phyloP scores from a whole-genome alignment of 768 basidiomycete genomes.

The Kwoniella pini region DNA sequence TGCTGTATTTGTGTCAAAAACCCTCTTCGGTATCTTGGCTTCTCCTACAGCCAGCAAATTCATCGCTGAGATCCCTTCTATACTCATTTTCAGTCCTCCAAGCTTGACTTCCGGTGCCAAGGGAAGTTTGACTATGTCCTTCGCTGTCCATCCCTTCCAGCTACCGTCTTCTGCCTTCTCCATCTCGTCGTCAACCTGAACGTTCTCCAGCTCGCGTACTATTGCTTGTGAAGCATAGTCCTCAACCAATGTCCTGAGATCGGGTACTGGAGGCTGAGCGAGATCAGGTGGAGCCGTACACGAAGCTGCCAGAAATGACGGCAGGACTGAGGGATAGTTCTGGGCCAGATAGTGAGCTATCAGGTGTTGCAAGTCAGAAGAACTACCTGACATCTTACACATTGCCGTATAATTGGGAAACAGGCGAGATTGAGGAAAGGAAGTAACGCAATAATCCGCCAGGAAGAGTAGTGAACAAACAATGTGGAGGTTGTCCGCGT shows the following conservation, averaged over 20 bases:
- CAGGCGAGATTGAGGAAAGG: not conserved
- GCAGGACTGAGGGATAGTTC: constrained; percentile 40
- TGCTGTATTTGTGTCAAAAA: constrained; percentile 43
- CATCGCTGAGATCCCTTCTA: constrained; percentile 43
- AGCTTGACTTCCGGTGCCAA: constrained; percentile 34
- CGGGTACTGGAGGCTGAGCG: constrained; percentile 34
- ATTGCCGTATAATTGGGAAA: not conserved
- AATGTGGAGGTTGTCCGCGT: not conserved
- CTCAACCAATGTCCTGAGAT: constrained; percentile 43
- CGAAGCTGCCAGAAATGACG: constrained; percentile 36
- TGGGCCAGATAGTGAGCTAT: constrained; percentile 45
- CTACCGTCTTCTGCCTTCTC: constrained; percentile 25
- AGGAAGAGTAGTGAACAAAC: not conserved
- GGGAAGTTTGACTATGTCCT: constrained; percentile 30
- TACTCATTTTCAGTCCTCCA: constrained; percentile 35
- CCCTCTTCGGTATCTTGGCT: constrained; percentile 31
- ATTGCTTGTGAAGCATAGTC: constrained; percentile 31
- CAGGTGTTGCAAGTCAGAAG: constrained; percentile 14
- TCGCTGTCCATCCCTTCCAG: constrained; percentile 24
- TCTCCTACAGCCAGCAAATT: constrained; percentile 42
- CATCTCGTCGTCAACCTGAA: constrained; percentile 1
- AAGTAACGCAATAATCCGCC: too few species aligned
- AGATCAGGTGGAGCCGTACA: constrained; percentile 31
- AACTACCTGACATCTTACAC: not conserved
- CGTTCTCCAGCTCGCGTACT: constrained; percentile 3